Base-by-base conservation (phyloP, 192 early-diverging fungal species). In the Linnemannia schmuckeri region DNA sequence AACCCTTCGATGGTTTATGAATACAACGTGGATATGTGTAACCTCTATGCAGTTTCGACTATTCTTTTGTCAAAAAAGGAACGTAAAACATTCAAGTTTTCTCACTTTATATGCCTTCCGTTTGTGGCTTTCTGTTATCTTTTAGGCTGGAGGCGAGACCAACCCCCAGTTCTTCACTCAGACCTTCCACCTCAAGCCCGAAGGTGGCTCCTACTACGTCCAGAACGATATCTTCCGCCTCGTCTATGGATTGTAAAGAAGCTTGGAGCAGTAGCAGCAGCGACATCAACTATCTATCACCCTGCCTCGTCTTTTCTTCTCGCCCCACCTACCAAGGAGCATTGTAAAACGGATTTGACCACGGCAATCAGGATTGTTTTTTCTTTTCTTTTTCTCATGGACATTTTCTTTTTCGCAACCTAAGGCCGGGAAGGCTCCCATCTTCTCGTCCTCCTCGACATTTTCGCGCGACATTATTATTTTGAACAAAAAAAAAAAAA, bases 151-250 rank as follows among this genome's bases (percentile, higher is more conserved):
- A 80, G 95, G 94, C 27, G 97, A 97, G 89, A 72, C 84, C 24
- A 95, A 95, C 85, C 93, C 97, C 46, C 94, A 95, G 89, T 87
- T 93, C 75, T 99, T 97, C 89, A 89, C 93, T 42, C 97, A 99
- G 90, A 94, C 93, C 24, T 99, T 99, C 93, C 92, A 95, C 79
- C 91, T 99, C 85, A 92, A 96, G 74, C 92, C 94, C 24, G 95
- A 98, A 10, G 90, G 82, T 18, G 49, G 75, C 27, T 88, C 77
- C 66, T 98, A 91, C 92, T 98, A 94, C 88, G 90, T 99, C 70
- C 96, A 89, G 90, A 98, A 99, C 90, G 95, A 96, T 79, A 89
- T 97, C 42, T 97, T 97, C 92, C 95, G 95, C 72, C 91, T 97
- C 46, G 93, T 94, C 88, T 97, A 96, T 46, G 94, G 55, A 72